Conservation (phyloP, 768 basidiomycete species). For the Chalciporus pseudorubinellus region DNA sequence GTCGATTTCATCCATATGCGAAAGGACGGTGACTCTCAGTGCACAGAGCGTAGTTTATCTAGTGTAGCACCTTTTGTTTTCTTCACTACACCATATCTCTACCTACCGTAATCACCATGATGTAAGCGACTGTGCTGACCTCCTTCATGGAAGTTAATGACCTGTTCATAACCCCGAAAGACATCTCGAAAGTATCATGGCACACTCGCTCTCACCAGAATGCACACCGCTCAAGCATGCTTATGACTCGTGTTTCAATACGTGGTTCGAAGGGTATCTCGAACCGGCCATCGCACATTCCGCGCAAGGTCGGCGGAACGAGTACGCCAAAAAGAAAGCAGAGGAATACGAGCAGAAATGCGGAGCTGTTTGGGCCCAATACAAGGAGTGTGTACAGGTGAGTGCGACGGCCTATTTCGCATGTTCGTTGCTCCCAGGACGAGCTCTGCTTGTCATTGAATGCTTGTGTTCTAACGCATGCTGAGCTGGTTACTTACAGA, state of each 20-base stretch:
- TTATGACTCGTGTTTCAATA: constrained; percentile 95
- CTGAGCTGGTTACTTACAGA: constrained; percentile 40
- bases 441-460: neutral
- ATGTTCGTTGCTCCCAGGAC: neutral
- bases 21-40: constrained; percentile 22
- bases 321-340: constrained; percentile 74
- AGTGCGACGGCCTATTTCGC: constrained; percentile 21
- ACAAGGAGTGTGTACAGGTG: constrained; percentile 83
- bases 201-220: constrained; percentile 73
- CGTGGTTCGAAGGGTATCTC: constrained; percentile 94
- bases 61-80: constrained; percentile 5
- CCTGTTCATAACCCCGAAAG: neutral
- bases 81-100: constrained; percentile 5
- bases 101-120: constrained; percentile 4
- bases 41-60: constrained; percentile 7
- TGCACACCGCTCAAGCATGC: constrained; percentile 88
- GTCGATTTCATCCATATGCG: constrained; percentile 30
- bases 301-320: constrained; percentile 46
- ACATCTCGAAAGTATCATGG: constrained; percentile 44
- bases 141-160: too few relatives aligned
- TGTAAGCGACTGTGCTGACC: constrained; percentile 11
- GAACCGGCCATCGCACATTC: constrained; percentile 43
- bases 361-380: constrained; percentile 77
- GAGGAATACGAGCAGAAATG: constrained; percentile 86
- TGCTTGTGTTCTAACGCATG: neutral